Evolutionary conservation across 345 rosid species (phyloP).

Genomic region (Salix caprea): DNA sequence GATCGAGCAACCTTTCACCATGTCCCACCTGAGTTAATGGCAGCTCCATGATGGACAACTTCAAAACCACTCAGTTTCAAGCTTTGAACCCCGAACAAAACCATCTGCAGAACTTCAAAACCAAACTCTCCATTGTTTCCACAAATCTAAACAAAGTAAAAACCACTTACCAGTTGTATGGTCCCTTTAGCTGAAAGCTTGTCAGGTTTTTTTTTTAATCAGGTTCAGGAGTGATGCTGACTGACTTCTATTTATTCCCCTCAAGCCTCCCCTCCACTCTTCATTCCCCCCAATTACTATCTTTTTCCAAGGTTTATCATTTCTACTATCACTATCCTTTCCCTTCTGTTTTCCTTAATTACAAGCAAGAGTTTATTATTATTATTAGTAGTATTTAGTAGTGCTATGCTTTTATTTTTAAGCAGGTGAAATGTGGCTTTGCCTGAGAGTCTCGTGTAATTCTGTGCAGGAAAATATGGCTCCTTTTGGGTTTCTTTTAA

Average conservation of each 20-base stretch:
- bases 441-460: background rate
- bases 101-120: background rate
- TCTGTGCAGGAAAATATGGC: slow-evolving; percentile 28
- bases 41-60: background rate
- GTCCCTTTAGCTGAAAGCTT: slow-evolving; percentile 3
- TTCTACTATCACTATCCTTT: background rate
- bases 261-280: background rate
- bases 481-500: slow-evolving; percentile 12
- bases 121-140: background rate
- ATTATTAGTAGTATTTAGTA: no score
- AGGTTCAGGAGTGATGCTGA: slow-evolving; percentile 27
- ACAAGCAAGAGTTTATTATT: no score
- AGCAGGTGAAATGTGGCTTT: no score
- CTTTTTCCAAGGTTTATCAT: background rate
- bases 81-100: slow-evolving; percentile 6
- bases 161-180: background rate
- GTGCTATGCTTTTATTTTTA: no score
- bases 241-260: slow-evolving; percentile 42
- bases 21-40: slow-evolving; percentile 6
- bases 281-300: background rate
- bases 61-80: slow-evolving; percentile 29
- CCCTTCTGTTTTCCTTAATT: background rate
- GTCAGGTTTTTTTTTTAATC: slow-evolving; percentile 17
- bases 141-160: slow-evolving; percentile 1
- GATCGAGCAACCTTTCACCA: background rate